Evolutionary conservation across 257 asterid genomes (phyloP).

Genomic region (Lycium ferocissimum): DNA sequence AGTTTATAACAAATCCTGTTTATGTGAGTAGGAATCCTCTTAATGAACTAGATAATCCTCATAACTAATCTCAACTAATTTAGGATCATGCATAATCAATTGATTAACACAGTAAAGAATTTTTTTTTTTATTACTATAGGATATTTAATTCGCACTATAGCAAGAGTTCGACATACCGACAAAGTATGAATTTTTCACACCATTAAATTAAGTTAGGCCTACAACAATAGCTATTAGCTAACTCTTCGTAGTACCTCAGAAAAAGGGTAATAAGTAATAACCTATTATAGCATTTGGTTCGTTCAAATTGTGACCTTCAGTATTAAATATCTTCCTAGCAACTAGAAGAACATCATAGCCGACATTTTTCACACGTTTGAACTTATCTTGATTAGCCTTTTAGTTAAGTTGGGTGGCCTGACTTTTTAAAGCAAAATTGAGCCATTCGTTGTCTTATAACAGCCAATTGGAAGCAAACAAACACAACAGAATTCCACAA

Average conservation of each 20-base stretch:
- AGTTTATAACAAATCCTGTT: neutral
- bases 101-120: too few species aligned
- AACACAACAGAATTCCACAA: too few species aligned
- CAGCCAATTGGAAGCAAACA: neutral
- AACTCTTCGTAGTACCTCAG: too few species aligned
- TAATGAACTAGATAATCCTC: neutral
- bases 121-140: too few species aligned
- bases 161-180: too few species aligned
- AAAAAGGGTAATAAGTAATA: too few species aligned
- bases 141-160: too few species aligned
- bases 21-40: neutral
- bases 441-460: slow-evolving; percentile 9
- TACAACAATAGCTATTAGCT: too few species aligned
- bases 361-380: neutral
- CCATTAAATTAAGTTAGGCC: too few species aligned
- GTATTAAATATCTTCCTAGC: neutral
- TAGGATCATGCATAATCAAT: neutral
- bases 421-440: slow-evolving; percentile 6
- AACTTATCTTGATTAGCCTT: neutral
- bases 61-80: neutral
- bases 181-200: too few species aligned
- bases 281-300: too few species aligned
- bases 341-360: neutral
- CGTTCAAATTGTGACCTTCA: too few species aligned
- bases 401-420: neutral